Percentiles rank a stretch among this genome's conserved stretches.
phyloP scores from a whole-genome alignment of 75 land plant genomes.

The Cupressus sempervirens region DNA sequence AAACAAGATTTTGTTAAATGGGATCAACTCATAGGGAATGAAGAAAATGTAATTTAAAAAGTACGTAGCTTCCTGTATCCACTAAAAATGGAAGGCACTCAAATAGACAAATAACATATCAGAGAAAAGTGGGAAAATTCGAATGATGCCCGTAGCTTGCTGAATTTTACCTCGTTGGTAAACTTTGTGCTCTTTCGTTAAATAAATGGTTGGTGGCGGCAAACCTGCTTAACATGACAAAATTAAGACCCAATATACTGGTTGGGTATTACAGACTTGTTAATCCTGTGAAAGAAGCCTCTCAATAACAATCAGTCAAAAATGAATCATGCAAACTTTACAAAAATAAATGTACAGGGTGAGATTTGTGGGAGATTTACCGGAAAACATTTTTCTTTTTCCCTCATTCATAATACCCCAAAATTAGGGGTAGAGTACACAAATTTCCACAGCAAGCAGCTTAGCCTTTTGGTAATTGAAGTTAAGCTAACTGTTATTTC shows the following conservation, averaged over 20 bases:
- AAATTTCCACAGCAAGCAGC: not conserved
- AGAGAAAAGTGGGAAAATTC: too few relatives aligned
- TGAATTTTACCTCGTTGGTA: too few relatives aligned
- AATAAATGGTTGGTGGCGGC: not conserved
- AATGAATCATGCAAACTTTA: not conserved
- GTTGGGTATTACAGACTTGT: not conserved
- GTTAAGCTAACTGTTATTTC: not conserved
- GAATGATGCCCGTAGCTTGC: too few relatives aligned
- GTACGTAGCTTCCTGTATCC: too few relatives aligned
- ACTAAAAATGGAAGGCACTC: too few relatives aligned
- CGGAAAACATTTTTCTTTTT: too few relatives aligned
- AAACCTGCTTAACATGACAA: not conserved
- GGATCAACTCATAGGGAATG: too few relatives aligned
- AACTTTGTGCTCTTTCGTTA: too few relatives aligned
- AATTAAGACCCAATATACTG: not conserved
- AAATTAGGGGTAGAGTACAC: not conserved
- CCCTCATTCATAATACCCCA: not conserved
- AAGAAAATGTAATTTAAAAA: too few relatives aligned
- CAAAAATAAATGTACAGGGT: too few relatives aligned
- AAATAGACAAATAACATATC: too few relatives aligned
- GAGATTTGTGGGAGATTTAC: not conserved
- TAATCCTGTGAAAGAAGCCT: not conserved
- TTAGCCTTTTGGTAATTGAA: not conserved
- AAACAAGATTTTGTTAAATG: too few relatives aligned
- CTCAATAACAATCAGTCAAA: not conserved